Base-by-base conservation (phyloP, 441 rosid genomes). In the Populus hybrid region DNA sequence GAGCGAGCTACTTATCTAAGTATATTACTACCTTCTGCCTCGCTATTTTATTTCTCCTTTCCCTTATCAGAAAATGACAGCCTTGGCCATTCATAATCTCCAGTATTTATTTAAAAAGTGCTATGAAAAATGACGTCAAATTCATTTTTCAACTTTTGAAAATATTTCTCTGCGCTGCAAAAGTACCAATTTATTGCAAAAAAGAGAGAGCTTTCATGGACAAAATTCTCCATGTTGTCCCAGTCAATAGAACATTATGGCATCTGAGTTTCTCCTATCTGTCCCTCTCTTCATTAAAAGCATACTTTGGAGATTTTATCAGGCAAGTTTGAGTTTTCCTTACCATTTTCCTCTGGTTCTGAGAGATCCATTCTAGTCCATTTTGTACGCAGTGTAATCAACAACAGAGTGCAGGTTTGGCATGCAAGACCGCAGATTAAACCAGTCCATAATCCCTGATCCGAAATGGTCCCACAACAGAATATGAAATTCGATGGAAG, bases 361-460 rank as follows among this genome's bases (percentile, higher is more conserved):
- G 72, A 34, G 30, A 83, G 40, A 7, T 84, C 80, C 35, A 82
- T 3, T 28, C n/a, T 75, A 70, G 16, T 83, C 95, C 94, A 92
- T 53, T 83, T 88, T 24, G 82, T 73, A 20, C 85, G 76, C 8
- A 84, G 69, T 18, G 86, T 72, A 38, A 94, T 81, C 30, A 88
- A 30, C 78, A 86, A 70, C 10, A 93, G 88, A 2, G 85, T 57
- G 63, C 28, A 28, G 8, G 86, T 71, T 83, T 89, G 94, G 66
- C 80, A 68, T 63, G 81, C 69, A 5, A 30, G 32, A 30, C 32
- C 32, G 32, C 32, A 30, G 32, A 30, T 30, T 30, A 30, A 30
- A 30, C 32, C 32, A 30, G 4, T 30, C 32, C 32, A 30, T 30
- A 30, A 3, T 30, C 32, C 32, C 32, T 30, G 32, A 30, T 30